Base-by-base conservation (phyloP, 805 yeast species). In the Diddensiella transvaalensis region DNA sequence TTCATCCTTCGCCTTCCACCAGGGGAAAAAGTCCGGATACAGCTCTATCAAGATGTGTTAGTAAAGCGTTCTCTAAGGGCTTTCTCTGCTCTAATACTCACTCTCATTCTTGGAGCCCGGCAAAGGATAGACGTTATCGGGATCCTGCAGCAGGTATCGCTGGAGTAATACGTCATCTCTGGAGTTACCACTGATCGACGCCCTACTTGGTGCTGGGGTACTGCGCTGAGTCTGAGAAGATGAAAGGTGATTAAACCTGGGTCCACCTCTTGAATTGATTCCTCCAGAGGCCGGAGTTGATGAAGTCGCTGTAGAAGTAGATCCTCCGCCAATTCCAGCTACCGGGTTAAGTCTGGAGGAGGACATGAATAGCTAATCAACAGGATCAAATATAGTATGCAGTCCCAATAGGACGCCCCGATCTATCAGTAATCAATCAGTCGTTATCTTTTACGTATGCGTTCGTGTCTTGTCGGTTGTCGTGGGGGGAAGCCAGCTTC, bases 11-110 rank as follows among this genome's bases (percentile, higher is more conserved):
- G 75, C 72, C 57, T 82, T 87, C 35, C 69, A 68, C 93, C 95
- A 87, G 0, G 88, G 83, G 35, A 65, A 67, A 60, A 78, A 85
- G 62, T 86, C 95, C 0, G 95, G 95, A 56, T 76, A 85, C 4
- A 55, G 40, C 53, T 46, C 18, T 42, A 46, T 46, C 51, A 11
- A 8, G n/a, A n/a, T n/a, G n/a, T 18, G 23, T 10, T 38, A 38
- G 32, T 29, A 10, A 10, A 13, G 11, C 13, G 32, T 13, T 13
- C 10, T 22, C 30, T 18, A 40, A 15, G 18, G 21, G 15, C 8
- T 19, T 8, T 22, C 37, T 19, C 22, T 11, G 35, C 6, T 11
- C 10, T 15, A 44, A 37, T 17, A 44, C 44, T 38, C 39, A 44
- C 51, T 46, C n/a, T 48, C 47, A 23, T 43, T 40, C 3, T 42